Conservation (phyloP, 371 early-diverging fungal genomes). For the Conidiobolus coronatus region DNA sequence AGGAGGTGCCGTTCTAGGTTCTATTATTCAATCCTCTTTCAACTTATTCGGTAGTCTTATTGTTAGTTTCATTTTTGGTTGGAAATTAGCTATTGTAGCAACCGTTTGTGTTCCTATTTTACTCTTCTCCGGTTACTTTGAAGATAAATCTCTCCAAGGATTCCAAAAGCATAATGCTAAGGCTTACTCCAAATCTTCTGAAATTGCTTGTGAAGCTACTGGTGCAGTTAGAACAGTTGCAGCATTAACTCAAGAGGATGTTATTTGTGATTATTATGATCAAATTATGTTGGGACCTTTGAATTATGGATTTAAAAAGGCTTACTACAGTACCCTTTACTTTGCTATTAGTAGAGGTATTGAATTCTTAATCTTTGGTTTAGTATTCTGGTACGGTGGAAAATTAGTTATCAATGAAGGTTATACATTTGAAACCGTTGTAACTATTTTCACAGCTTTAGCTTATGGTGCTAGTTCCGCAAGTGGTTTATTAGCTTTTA, state of each 20-base stretch:
- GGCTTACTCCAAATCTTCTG: slow-evolving; percentile 38
- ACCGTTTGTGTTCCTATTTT: slow-evolving; percentile 23
- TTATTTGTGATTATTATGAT: slow-evolving; percentile 26
- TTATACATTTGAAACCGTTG: slow-evolving; percentile 7
- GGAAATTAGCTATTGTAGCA: slow-evolving; percentile 42
- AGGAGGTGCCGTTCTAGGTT: slow-evolving; percentile 9
- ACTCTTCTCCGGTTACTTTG: slow-evolving; percentile 5
- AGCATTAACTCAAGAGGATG: slow-evolving; percentile 47
- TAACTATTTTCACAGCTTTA: slow-evolving; percentile 7
- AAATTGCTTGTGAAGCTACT: slow-evolving; percentile 70
- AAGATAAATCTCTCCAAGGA: slow-evolving; percentile 3
- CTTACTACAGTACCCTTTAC: slow-evolving; percentile 23
- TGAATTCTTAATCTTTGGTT: slow-evolving; percentile 27
- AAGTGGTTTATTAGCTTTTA: slow-evolving; percentile 5
- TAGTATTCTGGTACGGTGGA: slow-evolving; percentile 30
- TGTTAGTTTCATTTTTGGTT: slow-evolving; percentile 32
- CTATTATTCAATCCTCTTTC: slow-evolving; percentile 5
- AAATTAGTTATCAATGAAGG: slow-evolving; percentile 14
- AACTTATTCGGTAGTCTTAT: slow-evolving; percentile 8
- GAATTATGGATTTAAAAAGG: slow-evolving; percentile 22
- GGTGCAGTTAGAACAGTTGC: slow-evolving; percentile 67
- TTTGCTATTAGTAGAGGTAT: slow-evolving; percentile 36
- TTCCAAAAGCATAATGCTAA: slow-evolving; percentile 28
- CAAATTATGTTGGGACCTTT: slow-evolving; percentile 34
- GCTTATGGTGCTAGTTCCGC: slow-evolving; percentile 2